Percentiles rank a stretch among this genome's conserved stretches.
Conservation (phyloP, 2,329 filamentous ascomycete species). For the Penicillium sp. region DNA sequence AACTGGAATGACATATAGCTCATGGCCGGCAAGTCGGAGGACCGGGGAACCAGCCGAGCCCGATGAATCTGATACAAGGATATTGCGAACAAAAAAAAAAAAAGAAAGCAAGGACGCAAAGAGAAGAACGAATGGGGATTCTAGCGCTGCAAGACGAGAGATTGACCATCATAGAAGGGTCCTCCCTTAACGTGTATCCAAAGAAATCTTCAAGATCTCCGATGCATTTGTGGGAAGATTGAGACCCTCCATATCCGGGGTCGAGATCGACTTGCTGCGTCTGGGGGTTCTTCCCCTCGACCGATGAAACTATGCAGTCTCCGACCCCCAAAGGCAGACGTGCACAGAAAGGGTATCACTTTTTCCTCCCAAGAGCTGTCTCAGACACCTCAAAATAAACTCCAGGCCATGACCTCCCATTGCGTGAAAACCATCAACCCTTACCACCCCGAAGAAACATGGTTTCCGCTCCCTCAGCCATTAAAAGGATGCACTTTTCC, state of each 20-base stretch:
- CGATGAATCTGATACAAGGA: slow-evolving; percentile 25
- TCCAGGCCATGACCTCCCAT: slow-evolving; percentile 37
- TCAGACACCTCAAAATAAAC: slow-evolving; percentile 39
- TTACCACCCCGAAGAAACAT: slow-evolving; percentile 22
- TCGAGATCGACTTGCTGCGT: slow-evolving; percentile 28
- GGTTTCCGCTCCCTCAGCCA: slow-evolving; percentile 24
- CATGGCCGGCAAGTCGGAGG: slow-evolving; percentile 14
- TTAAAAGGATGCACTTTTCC: slow-evolving; percentile 22
- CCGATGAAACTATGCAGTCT: slow-evolving; percentile 39
- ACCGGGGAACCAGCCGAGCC: slow-evolving; percentile 17
- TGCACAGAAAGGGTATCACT: slow-evolving; percentile 45
- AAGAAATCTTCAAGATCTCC: slow-evolving; percentile 31
- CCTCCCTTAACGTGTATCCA: slow-evolving; percentile 11
- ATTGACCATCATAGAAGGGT: slow-evolving; percentile 16
- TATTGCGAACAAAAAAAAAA: slow-evolving; percentile 20
- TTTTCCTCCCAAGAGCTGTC: slow-evolving; percentile 42
- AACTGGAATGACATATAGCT: slow-evolving; percentile 20
- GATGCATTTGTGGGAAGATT: slow-evolving; percentile 30
- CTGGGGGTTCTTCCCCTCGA: slow-evolving; percentile 31
- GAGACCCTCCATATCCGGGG: slow-evolving; percentile 20
- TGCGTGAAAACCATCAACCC: slow-evolving; percentile 34
- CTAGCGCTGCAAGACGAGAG: slow-evolving; percentile 35
- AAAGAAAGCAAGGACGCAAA: slow-evolving; percentile 19
- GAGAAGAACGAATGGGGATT: slow-evolving; percentile 31
- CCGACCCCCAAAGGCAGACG: slow-evolving; percentile 40